These are phyloP conservation scores for Pseudotsuga menziesii DNA, from an alignment of 75 land plant genomes.

Conservation along the genomic window DNA sequence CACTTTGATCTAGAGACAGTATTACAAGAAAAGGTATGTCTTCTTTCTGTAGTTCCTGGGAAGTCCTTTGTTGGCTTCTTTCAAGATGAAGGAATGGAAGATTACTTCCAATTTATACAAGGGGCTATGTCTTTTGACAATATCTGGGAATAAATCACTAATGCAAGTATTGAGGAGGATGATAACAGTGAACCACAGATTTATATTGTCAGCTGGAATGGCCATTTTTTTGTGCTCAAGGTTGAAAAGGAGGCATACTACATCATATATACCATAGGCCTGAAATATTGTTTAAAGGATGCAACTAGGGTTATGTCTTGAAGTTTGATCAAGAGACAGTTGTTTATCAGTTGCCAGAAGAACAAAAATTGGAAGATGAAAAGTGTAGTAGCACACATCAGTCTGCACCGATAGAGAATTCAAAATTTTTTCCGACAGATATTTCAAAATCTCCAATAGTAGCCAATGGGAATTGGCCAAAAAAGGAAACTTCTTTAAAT, in stretches of 20 bases:
- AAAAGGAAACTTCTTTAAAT: too few species aligned
- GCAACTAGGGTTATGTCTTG: slow-evolving; percentile 77
- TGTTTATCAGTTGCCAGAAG: slow-evolving; percentile 31
- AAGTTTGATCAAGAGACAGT: slow-evolving; percentile 64
- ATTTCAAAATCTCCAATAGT: too few species aligned
- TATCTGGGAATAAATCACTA: slow-evolving; percentile 83
- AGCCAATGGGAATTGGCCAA: too few species aligned
- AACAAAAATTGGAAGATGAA: neutral
- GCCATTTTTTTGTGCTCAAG: slow-evolving; percentile 89
- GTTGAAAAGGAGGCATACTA: slow-evolving; percentile 71
- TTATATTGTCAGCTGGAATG: slow-evolving; percentile 95
- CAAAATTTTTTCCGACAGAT: too few species aligned
- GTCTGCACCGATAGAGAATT: neutral
- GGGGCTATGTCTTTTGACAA: slow-evolving; percentile 83
- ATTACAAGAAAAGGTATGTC: slow-evolving; percentile 65
- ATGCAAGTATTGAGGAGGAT: neutral
- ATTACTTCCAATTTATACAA: slow-evolving; percentile 52
- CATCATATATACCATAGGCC: slow-evolving; percentile 91
- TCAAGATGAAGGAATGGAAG: slow-evolving; percentile 57
- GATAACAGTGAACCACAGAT: slow-evolving; percentile 30
- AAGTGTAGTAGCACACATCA: neutral
- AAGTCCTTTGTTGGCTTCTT: slow-evolving; percentile 89
- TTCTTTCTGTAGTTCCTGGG: slow-evolving; percentile 54
- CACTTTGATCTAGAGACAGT: slow-evolving; percentile 97
- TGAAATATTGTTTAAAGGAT: slow-evolving; percentile 89